phyloP scores from a whole-genome alignment of 768 basidiomycete genomes.

The Panaeolus papilionaceus region DNA sequence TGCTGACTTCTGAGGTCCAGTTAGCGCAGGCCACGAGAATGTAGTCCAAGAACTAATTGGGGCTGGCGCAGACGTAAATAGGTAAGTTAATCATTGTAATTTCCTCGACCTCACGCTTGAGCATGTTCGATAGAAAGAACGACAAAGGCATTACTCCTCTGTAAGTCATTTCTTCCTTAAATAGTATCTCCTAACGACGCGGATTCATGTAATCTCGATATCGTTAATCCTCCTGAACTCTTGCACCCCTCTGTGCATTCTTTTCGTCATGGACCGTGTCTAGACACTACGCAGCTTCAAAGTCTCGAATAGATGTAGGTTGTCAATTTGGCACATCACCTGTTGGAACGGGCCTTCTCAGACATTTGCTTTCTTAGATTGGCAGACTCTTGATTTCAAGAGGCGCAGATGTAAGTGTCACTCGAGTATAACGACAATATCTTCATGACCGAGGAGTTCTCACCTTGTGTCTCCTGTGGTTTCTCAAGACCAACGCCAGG shows the following conservation, averaged over 20 bases:
- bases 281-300: constrained; percentile 94
- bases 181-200: constrained; percentile 22
- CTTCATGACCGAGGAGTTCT: constrained; percentile 39
- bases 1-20: constrained; percentile 44
- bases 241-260: constrained; percentile 10
- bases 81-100: constrained; percentile 36
- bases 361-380: constrained; percentile 60
- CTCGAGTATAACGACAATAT: constrained; percentile 31
- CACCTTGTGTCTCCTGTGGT: constrained; percentile 31
- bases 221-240: constrained; percentile 21
- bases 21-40: constrained; percentile 81
- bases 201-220: constrained; percentile 21
- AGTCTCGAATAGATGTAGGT: constrained; percentile 81
- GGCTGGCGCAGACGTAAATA: constrained; percentile 82
- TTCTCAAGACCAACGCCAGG: constrained; percentile 84
- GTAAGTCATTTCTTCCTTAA: constrained; percentile 50
- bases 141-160: constrained; percentile 85
- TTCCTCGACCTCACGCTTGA: constrained; percentile 28
- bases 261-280: constrained; percentile 22
- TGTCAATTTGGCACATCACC: constrained; percentile 30
- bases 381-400: constrained; percentile 84
- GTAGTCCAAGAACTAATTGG: constrained; percentile 79
- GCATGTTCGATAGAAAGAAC: constrained; percentile 55
- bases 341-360: constrained; percentile 26
- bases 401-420: constrained; percentile 85